Base-by-base conservation (phyloP, 495 filamentous ascomycete species). In the Sabuloglossum arenarium region DNA sequence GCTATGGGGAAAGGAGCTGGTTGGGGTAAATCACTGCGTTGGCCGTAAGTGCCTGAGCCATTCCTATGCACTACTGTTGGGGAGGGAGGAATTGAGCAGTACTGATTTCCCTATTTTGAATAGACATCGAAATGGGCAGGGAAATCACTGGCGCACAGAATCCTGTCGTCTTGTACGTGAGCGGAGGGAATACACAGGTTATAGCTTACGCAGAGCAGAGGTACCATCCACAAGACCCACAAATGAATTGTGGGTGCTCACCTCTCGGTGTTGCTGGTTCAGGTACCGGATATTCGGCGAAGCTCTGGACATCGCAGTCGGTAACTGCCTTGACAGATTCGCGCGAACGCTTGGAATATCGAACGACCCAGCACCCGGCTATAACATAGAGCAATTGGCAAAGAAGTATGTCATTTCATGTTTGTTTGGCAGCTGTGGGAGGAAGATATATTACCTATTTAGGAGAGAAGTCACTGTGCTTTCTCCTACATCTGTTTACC, bases 21-120 rank as follows among this genome's bases (percentile, higher is more conserved):
- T 98, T 3, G 89, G 85, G 19, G 91, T 98, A 12, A 98, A 98
- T 69, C 91, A 98, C 68, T 98, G 91, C 68, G 82, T 98, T 42
- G 91, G 91, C 54, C 91, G 88, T 82, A 74, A 53, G 78, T 71
- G 39, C 58, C 24, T 29, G 30, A 34, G 37, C 47, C 6, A 32
- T 46, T 12, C 6, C 12, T 1, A 55, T 55, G 14, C 28, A 12
- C 8, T 19, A 39, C 46, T 16, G 47, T 11, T 16, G 29, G 12
- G 5, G 47, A 21, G 16, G 46, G 24, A 27, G 6, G 28, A 25
- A 42, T n/a, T n/a, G 10, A 24, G 6, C 11, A 3, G 29, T 54
- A 53, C 29, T 51, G 11, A 42, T 59, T 10, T 59, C 14, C 8
- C 28, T 50, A 56, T 45, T 47, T 53, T 34, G 39, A 21, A 25